Evolutionary conservation across 2,329 filamentous ascomycete genomes (phyloP), one percentile per base, ranked within the genome.

Genomic region (Cladosporium phlei): DNA sequence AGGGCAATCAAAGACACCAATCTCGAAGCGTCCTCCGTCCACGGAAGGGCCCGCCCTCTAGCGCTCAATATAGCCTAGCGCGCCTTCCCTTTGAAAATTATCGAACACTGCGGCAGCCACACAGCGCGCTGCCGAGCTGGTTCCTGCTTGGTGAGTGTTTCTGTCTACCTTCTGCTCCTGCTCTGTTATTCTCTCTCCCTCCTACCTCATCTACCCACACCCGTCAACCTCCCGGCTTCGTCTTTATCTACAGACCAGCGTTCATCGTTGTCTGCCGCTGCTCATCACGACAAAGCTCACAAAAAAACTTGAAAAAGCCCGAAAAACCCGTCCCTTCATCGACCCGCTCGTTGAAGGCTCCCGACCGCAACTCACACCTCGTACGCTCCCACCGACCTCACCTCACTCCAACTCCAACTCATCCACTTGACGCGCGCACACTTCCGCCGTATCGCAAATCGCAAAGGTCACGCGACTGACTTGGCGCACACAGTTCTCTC

Each of bases 251-350:
- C 46, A 28, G 30, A 20, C 46, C 32, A 39, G 21, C 37, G 38
- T 30, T 30, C 22, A 33, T 32, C 45, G 35, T 47, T 47, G 35
- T 39, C 45, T 43, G 38, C 46, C 30, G 28, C 38, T 34, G 32
- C 30, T 29, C 46, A 47, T 27, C 27, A 27, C 21, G 42, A 46
- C 32, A 46, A 46, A 35, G 30, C n/a, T 21, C 21, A 47, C 58
- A 57, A 61, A 68, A 68, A 68, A 69, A 68, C 22, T 39, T 29
- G 37, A 39, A 27, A 39, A 39, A 19, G 8, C 24, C 51, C 56
- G 43, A 61, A 68, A 65, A 63, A 52, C 51, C 59, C 52, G 55
- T 63, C 51, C 55, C 52, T 59, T 59, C 52, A 46, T 51, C 49
- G 37, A 37, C 38, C 44, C 46, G 46, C 38, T 48, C 39, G 43